These are phyloP conservation scores for Colletotrichum sp. DNA, from an alignment of 2,329 filamentous ascomycete species.

Conservation along the genomic window DNA sequence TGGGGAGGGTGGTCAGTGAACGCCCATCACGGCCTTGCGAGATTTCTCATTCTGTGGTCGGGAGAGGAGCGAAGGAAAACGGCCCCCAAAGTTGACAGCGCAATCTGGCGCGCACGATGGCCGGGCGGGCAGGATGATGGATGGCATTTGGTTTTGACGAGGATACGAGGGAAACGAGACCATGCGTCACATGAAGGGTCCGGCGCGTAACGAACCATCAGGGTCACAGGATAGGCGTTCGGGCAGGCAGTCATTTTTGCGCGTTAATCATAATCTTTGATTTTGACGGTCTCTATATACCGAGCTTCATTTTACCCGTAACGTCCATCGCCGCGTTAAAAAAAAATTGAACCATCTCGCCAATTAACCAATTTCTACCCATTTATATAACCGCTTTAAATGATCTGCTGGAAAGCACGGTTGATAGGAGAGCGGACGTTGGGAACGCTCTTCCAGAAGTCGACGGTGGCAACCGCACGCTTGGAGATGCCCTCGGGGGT, in stretches of 20 bases:
- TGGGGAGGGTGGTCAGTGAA: background rate
- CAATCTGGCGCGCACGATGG: background rate
- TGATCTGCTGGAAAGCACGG: slow-evolving; percentile 96
- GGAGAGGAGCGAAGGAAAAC: background rate
- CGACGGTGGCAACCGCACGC: slow-evolving; percentile 87
- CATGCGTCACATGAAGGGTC: background rate
- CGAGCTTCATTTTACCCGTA: slow-evolving; percentile 21
- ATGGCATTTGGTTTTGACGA: background rate
- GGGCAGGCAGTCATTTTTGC: background rate
- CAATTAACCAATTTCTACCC: slow-evolving; percentile 20
- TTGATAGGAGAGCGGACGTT: slow-evolving; percentile 95
- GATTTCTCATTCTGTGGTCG: background rate
- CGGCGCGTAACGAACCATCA: background rate
- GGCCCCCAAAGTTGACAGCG: background rate
- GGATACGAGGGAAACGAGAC: slow-evolving; percentile 5
- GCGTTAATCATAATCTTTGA: slow-evolving; percentile 24
- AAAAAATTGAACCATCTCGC: slow-evolving; percentile 8
- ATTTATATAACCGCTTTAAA: slow-evolving; percentile 59
- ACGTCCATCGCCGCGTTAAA: slow-evolving; percentile 20
- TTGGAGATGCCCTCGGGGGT: slow-evolving; percentile 96
- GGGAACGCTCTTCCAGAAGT: slow-evolving; percentile 95
- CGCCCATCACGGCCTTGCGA: background rate
- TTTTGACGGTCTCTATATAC: slow-evolving; percentile 23
- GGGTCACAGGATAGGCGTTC: slow-evolving; percentile 1
- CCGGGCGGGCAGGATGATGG: background rate